These are phyloP conservation scores for Hyaloscypha bicolor DNA, from an alignment of 495 filamentous ascomycete species.

Conservation along the genomic window DNA sequence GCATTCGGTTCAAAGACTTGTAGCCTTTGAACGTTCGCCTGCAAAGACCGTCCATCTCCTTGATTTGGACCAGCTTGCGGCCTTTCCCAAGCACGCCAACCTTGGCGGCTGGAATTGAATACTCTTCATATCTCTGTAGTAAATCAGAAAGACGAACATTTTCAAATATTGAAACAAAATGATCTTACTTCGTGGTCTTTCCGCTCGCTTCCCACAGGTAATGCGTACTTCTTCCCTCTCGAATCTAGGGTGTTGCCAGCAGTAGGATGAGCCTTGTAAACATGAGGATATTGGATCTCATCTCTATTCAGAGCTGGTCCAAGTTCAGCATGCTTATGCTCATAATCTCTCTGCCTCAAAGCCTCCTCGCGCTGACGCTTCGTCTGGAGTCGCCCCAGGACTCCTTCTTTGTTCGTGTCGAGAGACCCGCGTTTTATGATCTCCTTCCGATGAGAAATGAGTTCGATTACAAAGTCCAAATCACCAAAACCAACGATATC, in stretches of 20 bases:
- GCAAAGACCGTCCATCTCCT: slow-evolving; percentile 87
- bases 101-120: slow-evolving; percentile 77
- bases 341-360: slow-evolving; percentile 69
- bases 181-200: slow-evolving; percentile 49
- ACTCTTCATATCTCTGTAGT: slow-evolving; percentile 78
- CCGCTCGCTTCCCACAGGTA: slow-evolving; percentile 67
- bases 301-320: slow-evolving; percentile 61
- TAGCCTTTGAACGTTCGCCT: slow-evolving; percentile 92
- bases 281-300: slow-evolving; percentile 81
- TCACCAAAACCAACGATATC: slow-evolving; percentile 93
- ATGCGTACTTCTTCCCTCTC: slow-evolving; percentile 73
- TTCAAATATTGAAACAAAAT: slow-evolving; percentile 18
- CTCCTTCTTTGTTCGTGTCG: slow-evolving; percentile 30
- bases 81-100: slow-evolving; percentile 72
- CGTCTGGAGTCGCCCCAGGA: slow-evolving; percentile 61
- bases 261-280: slow-evolving; percentile 73
- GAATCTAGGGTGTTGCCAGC: slow-evolving; percentile 82
- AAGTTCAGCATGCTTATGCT: slow-evolving; percentile 79
- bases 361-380: slow-evolving; percentile 76
- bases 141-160: not conserved
- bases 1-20: slow-evolving; percentile 93
- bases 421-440: slow-evolving; percentile 46
- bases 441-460: slow-evolving; percentile 72
- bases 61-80: slow-evolving; percentile 75
- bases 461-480: slow-evolving; percentile 82